Base-by-base conservation (phyloP, 208 protist genomes). In the Leishmania major region DNA sequence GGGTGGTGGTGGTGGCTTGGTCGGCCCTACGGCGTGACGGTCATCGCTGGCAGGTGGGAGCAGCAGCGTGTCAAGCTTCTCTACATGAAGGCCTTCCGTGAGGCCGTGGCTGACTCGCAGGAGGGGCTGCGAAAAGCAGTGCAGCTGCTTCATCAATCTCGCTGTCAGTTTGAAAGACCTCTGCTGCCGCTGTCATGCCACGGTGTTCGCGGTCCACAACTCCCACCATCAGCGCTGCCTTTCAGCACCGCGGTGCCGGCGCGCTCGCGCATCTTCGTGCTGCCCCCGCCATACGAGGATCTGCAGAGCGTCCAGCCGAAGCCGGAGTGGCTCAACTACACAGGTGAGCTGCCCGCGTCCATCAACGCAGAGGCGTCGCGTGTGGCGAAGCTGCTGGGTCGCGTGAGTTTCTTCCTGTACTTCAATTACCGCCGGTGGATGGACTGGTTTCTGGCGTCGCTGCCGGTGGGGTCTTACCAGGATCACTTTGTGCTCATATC, bases 31-130 rank as follows among this genome's bases (percentile, higher is more conserved):
- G 80, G 75, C 1, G 85, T 91, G 10, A 60, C 88, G 3, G 66
- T 88, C 13, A 51, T 91, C 0, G 81, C 80, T 0, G 72, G 80
- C 10, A 59, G 40, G 25, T 82, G 75, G 69, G 83, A 87, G 70
- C 85, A 89, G 80, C 85, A 89, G 80, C 84, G 84, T 25, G 66
- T 84, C 4, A 83, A 84, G 78, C 75, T 91, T 51, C 40, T 88
- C n/a, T 83, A 89, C 81, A 49, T 71, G 31, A 85, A 84, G 49
- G 82, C 85, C 4, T 59, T 91, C 25, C 88, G 80, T 8, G 74
- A 87, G 53, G 74, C 81, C 8, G 72, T 73, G 1, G 55, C 75
- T 0, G 74, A 78, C 45, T 67, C 83, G 22, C 73, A 78, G 57
- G 82, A 75, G 1, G 49, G n/a, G 10, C 55, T 88, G 25, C 77